Evolutionary conservation across 2,329 filamentous ascomycete genomes (phyloP).

Genomic region (Phaeoacremonium minimum): DNA sequence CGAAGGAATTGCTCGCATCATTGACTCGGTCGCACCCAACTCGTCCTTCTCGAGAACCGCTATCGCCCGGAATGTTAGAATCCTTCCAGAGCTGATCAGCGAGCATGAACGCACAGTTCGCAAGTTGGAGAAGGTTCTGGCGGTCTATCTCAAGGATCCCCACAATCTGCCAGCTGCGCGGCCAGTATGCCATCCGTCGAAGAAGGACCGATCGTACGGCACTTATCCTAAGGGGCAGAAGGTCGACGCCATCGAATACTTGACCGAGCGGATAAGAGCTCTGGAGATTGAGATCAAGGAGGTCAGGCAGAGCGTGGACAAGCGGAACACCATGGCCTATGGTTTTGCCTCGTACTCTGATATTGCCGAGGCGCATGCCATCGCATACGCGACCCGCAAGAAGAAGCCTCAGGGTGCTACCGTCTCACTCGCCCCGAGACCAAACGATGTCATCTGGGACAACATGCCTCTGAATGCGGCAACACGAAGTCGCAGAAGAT

Average conservation of each 20-base stretch:
- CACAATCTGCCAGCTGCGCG: slow-evolving; percentile 71
- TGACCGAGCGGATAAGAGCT: slow-evolving; percentile 77
- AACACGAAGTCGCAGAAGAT: slow-evolving; percentile 65
- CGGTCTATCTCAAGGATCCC: slow-evolving; percentile 88
- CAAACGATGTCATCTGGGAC: slow-evolving; percentile 93
- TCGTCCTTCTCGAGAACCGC: slow-evolving; percentile 75
- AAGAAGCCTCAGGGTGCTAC: slow-evolving; percentile 77
- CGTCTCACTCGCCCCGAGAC: slow-evolving; percentile 75
- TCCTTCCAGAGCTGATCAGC: slow-evolving; percentile 78
- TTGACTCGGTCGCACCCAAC: slow-evolving; percentile 74
- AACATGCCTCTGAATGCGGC: slow-evolving; percentile 73
- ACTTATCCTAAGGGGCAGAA: slow-evolving; percentile 66
- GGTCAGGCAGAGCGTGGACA: slow-evolving; percentile 77
- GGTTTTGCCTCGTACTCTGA: slow-evolving; percentile 92
- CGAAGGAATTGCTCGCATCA: slow-evolving; percentile 81
- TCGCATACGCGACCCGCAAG: slow-evolving; percentile 75
- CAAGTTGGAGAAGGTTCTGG: slow-evolving; percentile 75
- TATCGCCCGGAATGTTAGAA: slow-evolving; percentile 87
- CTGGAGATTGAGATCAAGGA: slow-evolving; percentile 83
- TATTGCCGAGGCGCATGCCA: slow-evolving; percentile 81
- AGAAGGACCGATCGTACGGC: slow-evolving; percentile 66
- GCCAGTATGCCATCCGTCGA: slow-evolving; percentile 75
- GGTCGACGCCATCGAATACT: slow-evolving; percentile 90
- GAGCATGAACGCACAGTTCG: slow-evolving; percentile 79
- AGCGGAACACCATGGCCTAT: slow-evolving; percentile 81